Conservation (phyloP, 306 rosid genomes). For the Coriaria nepalensis region DNA sequence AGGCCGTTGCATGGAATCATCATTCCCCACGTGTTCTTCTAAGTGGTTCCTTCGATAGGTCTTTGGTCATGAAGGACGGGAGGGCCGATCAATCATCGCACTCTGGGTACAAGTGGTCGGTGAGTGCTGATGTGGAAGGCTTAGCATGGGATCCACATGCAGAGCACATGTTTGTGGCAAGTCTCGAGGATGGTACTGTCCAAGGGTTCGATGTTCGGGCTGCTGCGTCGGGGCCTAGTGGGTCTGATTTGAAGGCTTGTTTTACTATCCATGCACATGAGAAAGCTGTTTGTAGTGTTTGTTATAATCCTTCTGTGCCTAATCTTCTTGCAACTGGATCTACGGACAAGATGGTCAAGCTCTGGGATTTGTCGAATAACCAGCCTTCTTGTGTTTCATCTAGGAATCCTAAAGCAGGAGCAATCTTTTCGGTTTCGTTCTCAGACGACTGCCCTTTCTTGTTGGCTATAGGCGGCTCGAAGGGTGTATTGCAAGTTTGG, state of each 20-base stretch:
- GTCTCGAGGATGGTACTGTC: constrained; percentile 81
- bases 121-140: constrained; percentile 74
- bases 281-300: constrained; percentile 57
- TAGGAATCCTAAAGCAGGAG: constrained; percentile 50
- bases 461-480: constrained; percentile 82
- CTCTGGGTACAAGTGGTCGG: constrained; percentile 77
- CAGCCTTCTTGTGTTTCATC: constrained; percentile 68
- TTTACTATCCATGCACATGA: constrained; percentile 93
- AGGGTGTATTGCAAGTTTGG: constrained; percentile 69
- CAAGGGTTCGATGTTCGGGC: constrained; percentile 75
- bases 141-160: constrained; percentile 94
- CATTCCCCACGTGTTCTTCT: constrained; percentile 67
- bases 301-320: constrained; percentile 54
- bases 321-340: constrained; percentile 93
- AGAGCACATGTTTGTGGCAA: constrained; percentile 76
- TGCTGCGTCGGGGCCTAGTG: constrained; percentile 30
- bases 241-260: constrained; percentile 40
- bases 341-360: constrained; percentile 73
- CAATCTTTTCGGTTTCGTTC: constrained; percentile 58
- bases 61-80: constrained; percentile 74
- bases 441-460: constrained; percentile 70
- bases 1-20: constrained; percentile 85
- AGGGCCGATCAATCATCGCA: constrained; percentile 45
- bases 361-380: constrained; percentile 89
- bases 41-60: constrained; percentile 85